Conservation (phyloP, 2,329 filamentous ascomycete genomes). For the Zymoseptoria pseudotritici region DNA sequence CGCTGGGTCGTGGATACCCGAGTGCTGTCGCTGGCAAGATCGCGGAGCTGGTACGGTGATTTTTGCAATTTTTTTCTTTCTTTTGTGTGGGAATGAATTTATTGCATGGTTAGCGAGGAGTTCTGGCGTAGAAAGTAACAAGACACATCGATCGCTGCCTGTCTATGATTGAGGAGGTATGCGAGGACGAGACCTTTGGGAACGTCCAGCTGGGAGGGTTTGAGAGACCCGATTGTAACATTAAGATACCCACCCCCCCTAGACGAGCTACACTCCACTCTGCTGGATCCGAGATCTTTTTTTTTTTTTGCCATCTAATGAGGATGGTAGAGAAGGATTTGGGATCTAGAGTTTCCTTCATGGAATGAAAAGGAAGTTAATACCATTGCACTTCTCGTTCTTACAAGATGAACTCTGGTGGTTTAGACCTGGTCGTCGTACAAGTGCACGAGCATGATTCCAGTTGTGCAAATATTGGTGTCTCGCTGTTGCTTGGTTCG, state of each 20-base stretch:
- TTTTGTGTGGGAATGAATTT: constrained; percentile 3
- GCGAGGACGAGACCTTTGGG: not conserved
- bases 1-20: constrained; percentile 83
- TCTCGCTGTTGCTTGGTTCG: not conserved
- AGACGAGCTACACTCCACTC: constrained; percentile 12
- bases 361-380: constrained; percentile 11
- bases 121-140: constrained; percentile 5
- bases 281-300: constrained; percentile 11
- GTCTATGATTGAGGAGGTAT: not conserved
- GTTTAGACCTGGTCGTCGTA: not conserved
- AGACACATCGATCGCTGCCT: constrained; percentile 1
- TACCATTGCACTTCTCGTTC: too few species aligned
- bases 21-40: constrained; percentile 90
- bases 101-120: constrained; percentile 10
- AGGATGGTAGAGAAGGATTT: not conserved
- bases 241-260: constrained; percentile 12
- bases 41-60: constrained; percentile 62
- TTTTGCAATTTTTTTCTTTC: constrained; percentile 3
- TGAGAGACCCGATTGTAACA: constrained; percentile 6
- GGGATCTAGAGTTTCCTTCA: constrained; percentile 12
- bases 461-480: not conserved
- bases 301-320: not conserved
- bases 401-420: too few species aligned
- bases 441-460: not conserved
- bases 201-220: not conserved